A percentile compares a stretch with the other conserved stretches of the same genome.
These are phyloP conservation scores for Sporisorium iseilematis-ciliati DNA, from an alignment of 1,284 basidiomycete genomes.

Conservation along the genomic window DNA sequence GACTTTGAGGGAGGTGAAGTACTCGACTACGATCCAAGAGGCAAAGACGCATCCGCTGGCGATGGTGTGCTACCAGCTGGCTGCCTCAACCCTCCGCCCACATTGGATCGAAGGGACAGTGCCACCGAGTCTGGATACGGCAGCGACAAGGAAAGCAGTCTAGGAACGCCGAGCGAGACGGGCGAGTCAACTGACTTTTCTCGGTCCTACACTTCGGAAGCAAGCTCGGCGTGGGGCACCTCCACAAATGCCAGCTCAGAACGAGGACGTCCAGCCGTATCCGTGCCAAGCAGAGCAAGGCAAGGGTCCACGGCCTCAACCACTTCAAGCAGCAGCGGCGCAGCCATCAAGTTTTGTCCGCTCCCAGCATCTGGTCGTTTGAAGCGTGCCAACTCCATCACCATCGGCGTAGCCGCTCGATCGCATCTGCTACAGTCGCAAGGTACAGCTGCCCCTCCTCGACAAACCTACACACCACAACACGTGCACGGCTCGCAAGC, in stretches of 20 bases:
- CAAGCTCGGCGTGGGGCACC: slow-evolving; percentile 24
- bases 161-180: slow-evolving; percentile 30
- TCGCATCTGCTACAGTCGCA: slow-evolving; percentile 63
- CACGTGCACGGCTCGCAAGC: slow-evolving; percentile 46
- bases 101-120: slow-evolving; percentile 7
- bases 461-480: slow-evolving; percentile 28
- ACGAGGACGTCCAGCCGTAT: slow-evolving; percentile 4
- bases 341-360: slow-evolving; percentile 62
- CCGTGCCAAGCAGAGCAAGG: slow-evolving; percentile 16
- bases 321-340: slow-evolving; percentile 38
- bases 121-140: slow-evolving; percentile 45
- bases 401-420: slow-evolving; percentile 64
- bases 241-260: slow-evolving; percentile 15
- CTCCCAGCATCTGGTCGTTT: slow-evolving; percentile 57
- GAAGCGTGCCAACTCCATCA: slow-evolving; percentile 66
- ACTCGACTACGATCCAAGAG: slow-evolving; percentile 58
- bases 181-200: slow-evolving; percentile 24
- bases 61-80: slow-evolving; percentile 50
- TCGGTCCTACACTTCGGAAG: slow-evolving; percentile 24
- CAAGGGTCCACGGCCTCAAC: slow-evolving; percentile 32
- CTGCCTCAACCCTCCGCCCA: slow-evolving; percentile 16
- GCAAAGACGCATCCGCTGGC: slow-evolving; percentile 47
- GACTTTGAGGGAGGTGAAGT: slow-evolving; percentile 57
- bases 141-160: slow-evolving; percentile 40
- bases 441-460: slow-evolving; percentile 46